Base-by-base conservation (phyloP, 805 yeast species). In the Cyberlindnera misumaiensis region DNA sequence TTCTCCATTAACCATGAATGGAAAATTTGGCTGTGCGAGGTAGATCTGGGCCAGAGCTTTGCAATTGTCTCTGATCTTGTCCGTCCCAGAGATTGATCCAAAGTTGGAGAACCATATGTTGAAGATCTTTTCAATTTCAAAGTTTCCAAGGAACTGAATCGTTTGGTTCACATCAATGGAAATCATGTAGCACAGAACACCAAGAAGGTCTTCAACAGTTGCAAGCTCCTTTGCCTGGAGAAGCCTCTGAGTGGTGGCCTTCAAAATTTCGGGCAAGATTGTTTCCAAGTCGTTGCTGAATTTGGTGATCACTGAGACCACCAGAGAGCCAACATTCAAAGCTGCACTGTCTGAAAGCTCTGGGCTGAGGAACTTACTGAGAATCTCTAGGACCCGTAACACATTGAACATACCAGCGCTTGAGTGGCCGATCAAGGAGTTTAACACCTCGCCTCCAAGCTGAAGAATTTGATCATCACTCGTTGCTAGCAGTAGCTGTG, bases 91-190 rank as follows among this genome's bases (percentile, higher is more conserved):
- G 29, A 89, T 73, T 2, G 81, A 77, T 49, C 85, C 90, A 59
- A 86, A 89, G 3, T 86, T 73, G 18, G 75, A 76, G 35, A 90
- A 71, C 97, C 97, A 93, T 36, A 83, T 80, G 2, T 81, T 80
- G 36, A 90, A 56, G 1, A 86, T 75, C 3, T 71, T 59, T 17
- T 64, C 63, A 9, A 88, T 63, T 7, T 48, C 55, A 8, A 65
- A 40, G 5, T 47, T 46, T 15, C 67, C 62, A 36, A 90, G 68
- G 41, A 86, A 79, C 29, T 75, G 67, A 3, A 89, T 61, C 28
- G 86, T 78, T 13, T 78, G 78, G 7, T 58, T 58, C 0, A 93
- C 78, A 28, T 88, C 77, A 2, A 69, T 56, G 28, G 75, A 63
- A 4, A 85, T 75, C 53, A 90, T 65, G 43, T 78, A 74, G 49